A percentile compares a stretch with the other conserved stretches of the same genome.
Conservation (phyloP, 225 moss, liverwort and hornwort genomes). For the Pseudisothecium myosuroides region DNA sequence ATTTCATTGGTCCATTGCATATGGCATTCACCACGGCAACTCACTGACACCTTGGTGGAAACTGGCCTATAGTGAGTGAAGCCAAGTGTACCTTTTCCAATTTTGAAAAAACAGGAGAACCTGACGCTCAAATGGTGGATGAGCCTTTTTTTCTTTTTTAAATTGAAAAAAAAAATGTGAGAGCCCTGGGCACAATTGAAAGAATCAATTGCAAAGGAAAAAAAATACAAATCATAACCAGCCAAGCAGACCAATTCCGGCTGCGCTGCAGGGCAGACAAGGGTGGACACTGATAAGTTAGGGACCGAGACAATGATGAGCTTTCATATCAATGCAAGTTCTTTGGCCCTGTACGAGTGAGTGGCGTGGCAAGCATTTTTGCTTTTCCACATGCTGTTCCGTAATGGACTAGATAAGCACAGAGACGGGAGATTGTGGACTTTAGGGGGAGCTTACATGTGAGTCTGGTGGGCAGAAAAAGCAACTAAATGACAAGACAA, state of each 20-base stretch:
- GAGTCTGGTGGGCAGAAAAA: no score
- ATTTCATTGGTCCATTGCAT: background rate
- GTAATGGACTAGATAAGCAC: background rate
- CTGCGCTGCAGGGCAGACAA: background rate
- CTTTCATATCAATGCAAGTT: no score
- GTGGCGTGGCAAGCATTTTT: background rate
- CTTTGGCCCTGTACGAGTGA: background rate
- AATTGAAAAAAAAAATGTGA: no score
- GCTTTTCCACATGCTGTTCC: no score
- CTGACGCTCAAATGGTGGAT: fast-evolving
- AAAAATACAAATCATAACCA: background rate
- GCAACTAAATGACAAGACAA: no score
- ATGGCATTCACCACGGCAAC: no score
- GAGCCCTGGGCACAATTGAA: no score
- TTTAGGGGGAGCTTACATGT: no score
- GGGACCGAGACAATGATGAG: background rate
- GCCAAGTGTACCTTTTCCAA: background rate
- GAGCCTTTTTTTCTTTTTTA: no score
- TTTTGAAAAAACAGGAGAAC: no score
- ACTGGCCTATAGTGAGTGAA: no score
- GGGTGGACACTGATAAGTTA: background rate
- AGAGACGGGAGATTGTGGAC: background rate
- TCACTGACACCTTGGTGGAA: no score
- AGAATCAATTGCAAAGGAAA: background rate
- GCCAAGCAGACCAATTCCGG: background rate